Evolutionary conservation across 768 basidiomycete species (phyloP).

Genomic region (Daedaleopsis nitida): DNA sequence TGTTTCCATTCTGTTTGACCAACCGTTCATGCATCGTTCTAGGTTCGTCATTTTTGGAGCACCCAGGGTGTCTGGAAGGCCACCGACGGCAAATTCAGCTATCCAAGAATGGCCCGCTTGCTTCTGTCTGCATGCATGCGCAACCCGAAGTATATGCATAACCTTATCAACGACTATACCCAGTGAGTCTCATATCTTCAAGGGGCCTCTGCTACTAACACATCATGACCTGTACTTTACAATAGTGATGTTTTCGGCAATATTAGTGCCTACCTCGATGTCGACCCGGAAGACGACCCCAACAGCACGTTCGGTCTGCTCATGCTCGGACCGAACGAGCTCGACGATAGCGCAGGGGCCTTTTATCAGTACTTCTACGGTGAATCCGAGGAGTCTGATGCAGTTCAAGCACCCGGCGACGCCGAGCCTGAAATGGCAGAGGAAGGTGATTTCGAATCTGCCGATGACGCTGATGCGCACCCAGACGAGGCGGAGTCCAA

Average conservation of each 20-base stretch:
- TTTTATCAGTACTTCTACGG: neutral
- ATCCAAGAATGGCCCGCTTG: neutral
- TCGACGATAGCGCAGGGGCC: neutral
- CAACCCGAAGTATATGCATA: neutral
- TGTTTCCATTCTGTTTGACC: no score
- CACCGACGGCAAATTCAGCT: neutral
- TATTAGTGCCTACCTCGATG: neutral
- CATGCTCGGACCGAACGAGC: neutral
- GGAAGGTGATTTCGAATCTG: no score
- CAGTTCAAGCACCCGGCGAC: no score
- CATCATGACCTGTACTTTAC: neutral
- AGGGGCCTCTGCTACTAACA: neutral
- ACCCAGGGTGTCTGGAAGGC: neutral
- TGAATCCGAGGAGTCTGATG: no score
- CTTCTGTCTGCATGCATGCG: neutral
- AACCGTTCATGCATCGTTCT: neutral
- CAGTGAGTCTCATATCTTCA: neutral
- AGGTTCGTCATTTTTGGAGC: neutral
- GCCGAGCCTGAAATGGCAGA: no score
- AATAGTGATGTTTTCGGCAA: neutral
- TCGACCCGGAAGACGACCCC: neutral
- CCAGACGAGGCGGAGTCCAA: no score
- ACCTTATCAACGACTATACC: neutral
- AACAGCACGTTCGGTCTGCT: neutral
- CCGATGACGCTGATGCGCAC: no score